These are phyloP conservation scores for Trichoderma sp. DNA, from an alignment of 2,329 filamentous ascomycete species.

Conservation along the genomic window DNA sequence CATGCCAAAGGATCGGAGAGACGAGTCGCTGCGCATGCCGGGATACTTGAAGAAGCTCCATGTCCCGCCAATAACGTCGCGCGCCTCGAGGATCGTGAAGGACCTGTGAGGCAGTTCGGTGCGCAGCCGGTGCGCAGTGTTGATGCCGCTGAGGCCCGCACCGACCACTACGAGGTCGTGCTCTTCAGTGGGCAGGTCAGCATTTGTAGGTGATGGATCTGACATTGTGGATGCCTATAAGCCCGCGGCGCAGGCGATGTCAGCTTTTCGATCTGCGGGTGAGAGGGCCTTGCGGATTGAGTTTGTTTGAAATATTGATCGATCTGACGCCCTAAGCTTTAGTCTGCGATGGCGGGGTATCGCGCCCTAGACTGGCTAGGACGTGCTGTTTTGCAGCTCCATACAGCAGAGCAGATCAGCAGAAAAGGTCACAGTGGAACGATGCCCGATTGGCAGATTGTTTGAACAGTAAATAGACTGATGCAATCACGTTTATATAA, in stretches of 20 bases:
- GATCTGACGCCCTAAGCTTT: not conserved
- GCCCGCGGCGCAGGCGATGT: not conserved
- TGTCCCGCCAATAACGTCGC: constrained; percentile 70
- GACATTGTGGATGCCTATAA: not conserved
- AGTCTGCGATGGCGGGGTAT: not conserved
- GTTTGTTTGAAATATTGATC: not conserved
- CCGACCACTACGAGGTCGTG: constrained; percentile 68
- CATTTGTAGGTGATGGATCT: no score
- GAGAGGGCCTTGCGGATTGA: not conserved
- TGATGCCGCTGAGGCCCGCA: constrained; percentile 76
- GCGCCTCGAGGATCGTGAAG: constrained; percentile 70
- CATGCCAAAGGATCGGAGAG: constrained; percentile 66
- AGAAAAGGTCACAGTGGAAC: not conserved
- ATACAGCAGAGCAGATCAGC: not conserved
- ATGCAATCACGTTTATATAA: not conserved
- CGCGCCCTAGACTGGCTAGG: no score
- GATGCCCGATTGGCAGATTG: not conserved
- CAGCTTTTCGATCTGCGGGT: not conserved
- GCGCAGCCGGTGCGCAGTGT: constrained; percentile 69
- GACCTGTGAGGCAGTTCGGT: constrained; percentile 57
- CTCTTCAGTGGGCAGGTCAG: constrained; percentile 27
- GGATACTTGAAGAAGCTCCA: constrained; percentile 81
- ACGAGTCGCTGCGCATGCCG: constrained; percentile 69
- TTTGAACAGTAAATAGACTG: not conserved
- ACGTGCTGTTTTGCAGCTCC: not conserved